A percentile compares a stretch with the other conserved stretches of the same genome.
phyloP scores from a whole-genome alignment of 768 basidiomycete genomes.

The Termitomyces bulborhizus region DNA sequence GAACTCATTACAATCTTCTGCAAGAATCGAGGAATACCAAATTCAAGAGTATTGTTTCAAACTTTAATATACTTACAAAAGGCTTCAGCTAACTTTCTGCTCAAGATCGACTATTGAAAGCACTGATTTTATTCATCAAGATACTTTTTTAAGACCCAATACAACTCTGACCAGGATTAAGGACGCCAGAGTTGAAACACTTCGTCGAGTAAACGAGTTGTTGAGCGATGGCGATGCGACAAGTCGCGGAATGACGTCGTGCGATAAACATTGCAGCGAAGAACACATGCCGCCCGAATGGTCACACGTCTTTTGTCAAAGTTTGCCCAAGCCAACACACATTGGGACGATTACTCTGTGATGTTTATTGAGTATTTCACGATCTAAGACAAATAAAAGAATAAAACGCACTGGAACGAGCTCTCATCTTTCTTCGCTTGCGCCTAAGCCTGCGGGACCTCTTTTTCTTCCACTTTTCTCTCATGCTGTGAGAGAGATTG shows the following conservation, averaged over 20 bases:
- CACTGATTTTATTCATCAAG: conserved; percentile 8
- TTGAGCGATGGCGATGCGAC: conserved; percentile 16
- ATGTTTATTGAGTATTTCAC: not conserved
- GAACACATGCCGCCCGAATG: conserved; percentile 2
- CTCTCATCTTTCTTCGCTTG: conserved; percentile 95
- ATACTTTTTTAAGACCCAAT: conserved; percentile 10
- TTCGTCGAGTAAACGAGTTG: conserved; percentile 6
- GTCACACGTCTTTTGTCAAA: conserved; percentile 9
- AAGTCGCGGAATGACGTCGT: conserved; percentile 15
- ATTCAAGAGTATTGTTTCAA: too few relatives aligned
- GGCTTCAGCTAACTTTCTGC: too few relatives aligned
- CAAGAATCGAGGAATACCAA: too few relatives aligned
- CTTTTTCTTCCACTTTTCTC: conserved; percentile 98
- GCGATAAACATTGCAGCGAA: not conserved
- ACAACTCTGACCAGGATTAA: conserved; percentile 6
- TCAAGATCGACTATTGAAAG: not conserved
- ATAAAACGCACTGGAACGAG: conserved; percentile 76
- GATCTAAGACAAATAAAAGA: not conserved
- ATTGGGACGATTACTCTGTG: conserved; percentile 32
- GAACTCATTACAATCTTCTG: too few relatives aligned
- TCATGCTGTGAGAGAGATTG: conserved; percentile 48
- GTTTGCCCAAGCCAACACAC: conserved; percentile 17
- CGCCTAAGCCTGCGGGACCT: conserved; percentile 87
- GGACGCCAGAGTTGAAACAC: conserved; percentile 4
- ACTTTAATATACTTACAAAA: too few relatives aligned